Evolutionary conservation across 148 eudicot genomes (phyloP).

Genomic region (Gaultheria prostrata): DNA sequence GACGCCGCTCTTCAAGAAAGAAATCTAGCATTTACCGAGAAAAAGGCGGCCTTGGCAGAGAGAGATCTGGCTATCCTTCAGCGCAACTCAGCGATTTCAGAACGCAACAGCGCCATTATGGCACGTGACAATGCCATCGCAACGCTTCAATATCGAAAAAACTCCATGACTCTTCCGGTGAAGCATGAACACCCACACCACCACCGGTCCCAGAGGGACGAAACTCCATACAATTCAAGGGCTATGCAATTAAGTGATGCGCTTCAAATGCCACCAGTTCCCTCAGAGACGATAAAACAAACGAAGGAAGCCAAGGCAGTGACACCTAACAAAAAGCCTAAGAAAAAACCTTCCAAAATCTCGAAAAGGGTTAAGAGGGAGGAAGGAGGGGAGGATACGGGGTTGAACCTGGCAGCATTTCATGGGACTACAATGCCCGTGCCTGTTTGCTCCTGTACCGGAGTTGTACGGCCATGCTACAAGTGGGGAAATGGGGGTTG

Average conservation of each 20-base stretch:
- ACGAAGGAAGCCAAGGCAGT: slow-evolving; percentile 46
- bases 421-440: slow-evolving; percentile 79
- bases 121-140: slow-evolving; percentile 82
- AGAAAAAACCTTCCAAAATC: slow-evolving; percentile 47
- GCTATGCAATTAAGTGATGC: slow-evolving; percentile 40
- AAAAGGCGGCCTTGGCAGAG: slow-evolving; percentile 84
- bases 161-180: slow-evolving; percentile 46
- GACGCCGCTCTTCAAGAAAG: slow-evolving; percentile 95
- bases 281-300: slow-evolving; percentile 52
- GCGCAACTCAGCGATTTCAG: slow-evolving; percentile 74
- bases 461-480: slow-evolving; percentile 73
- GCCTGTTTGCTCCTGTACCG: slow-evolving; percentile 93
- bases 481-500: slow-evolving; percentile 99
- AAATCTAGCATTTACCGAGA: slow-evolving; percentile 79
- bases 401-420: slow-evolving; percentile 75
- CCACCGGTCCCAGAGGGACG: slow-evolving; percentile 38
- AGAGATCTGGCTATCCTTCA: slow-evolving; percentile 85
- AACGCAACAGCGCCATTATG: slow-evolving; percentile 74
- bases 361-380: slow-evolving; percentile 52
- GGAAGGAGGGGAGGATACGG: slow-evolving; percentile 65
- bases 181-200: slow-evolving; percentile 59
- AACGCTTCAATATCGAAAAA: slow-evolving; percentile 74
- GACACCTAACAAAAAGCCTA: slow-evolving; percentile 20
- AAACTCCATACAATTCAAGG: slow-evolving; percentile 42
- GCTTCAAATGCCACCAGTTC: slow-evolving; percentile 34